phyloP scores from a whole-genome alignment of 2,329 filamentous ascomycete genomes.

The Hypoxylon sp. region DNA sequence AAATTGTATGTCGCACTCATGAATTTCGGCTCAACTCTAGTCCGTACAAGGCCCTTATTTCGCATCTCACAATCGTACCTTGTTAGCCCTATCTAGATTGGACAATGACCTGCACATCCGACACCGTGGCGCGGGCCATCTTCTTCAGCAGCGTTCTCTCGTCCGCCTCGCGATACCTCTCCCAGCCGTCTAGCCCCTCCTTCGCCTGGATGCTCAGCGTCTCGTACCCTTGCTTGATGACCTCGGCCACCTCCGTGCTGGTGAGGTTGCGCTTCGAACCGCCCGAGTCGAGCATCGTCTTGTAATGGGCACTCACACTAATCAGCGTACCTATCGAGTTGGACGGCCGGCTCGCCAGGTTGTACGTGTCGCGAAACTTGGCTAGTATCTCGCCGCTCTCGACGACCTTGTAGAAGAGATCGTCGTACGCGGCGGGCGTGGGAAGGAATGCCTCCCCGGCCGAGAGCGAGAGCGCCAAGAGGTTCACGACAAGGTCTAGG shows the following conservation, averaged over 20 bases:
- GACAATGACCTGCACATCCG: slow-evolving; percentile 65
- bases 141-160: slow-evolving; percentile 88
- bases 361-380: slow-evolving; percentile 85
- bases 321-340: slow-evolving; percentile 88
- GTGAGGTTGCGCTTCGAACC: slow-evolving; percentile 76
- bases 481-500: slow-evolving; percentile 81
- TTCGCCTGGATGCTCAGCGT: slow-evolving; percentile 91
- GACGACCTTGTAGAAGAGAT: slow-evolving; percentile 98
- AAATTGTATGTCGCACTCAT: background rate
- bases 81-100: slow-evolving; percentile 52
- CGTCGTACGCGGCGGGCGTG: slow-evolving; percentile 88
- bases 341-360: slow-evolving; percentile 65
- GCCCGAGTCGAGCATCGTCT: slow-evolving; percentile 73
- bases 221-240: slow-evolving; percentile 97
- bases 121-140: slow-evolving; percentile 82
- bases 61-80: background rate
- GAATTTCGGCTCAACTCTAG: background rate
- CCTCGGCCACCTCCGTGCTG: slow-evolving; percentile 83
- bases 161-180: slow-evolving; percentile 86
- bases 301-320: slow-evolving; percentile 86
- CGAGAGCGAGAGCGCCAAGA: slow-evolving; percentile 85
- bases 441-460: slow-evolving; percentile 92
- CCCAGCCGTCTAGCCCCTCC: slow-evolving; percentile 88
- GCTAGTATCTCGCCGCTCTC: slow-evolving; percentile 86
- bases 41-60: background rate